phyloP scores from a whole-genome alignment of 495 filamentous ascomycete species.

The Penicillium herquei region DNA sequence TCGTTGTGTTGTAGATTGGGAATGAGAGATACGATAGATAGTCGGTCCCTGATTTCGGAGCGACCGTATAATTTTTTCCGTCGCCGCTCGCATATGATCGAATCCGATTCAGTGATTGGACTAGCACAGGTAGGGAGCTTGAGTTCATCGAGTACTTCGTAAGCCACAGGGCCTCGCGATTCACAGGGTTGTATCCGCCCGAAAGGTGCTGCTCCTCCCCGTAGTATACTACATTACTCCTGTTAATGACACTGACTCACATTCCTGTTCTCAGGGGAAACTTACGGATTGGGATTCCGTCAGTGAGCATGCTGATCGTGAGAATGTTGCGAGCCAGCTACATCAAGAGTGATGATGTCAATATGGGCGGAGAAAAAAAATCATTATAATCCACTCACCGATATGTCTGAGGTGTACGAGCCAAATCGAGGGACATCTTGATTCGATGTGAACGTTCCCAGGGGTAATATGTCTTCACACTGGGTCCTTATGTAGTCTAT shows the following conservation, averaged over 20 bases:
- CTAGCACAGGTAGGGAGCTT: slow-evolving; percentile 57
- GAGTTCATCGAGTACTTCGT: slow-evolving; percentile 56
- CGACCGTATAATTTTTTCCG: slow-evolving; percentile 12
- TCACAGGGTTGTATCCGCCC: slow-evolving; percentile 57
- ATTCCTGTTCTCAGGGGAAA: background rate
- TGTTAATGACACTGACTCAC: slow-evolving; percentile 3
- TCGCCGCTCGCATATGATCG: slow-evolving; percentile 47
- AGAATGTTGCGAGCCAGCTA: slow-evolving; percentile 65
- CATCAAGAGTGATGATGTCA: background rate
- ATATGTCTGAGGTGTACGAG: slow-evolving; percentile 40
- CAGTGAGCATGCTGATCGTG: slow-evolving; percentile 67
- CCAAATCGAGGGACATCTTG: slow-evolving; percentile 68
- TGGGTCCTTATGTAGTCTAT: slow-evolving; percentile 48
- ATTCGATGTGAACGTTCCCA: slow-evolving; percentile 75
- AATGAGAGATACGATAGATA: slow-evolving; percentile 16
- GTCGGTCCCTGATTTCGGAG: slow-evolving; percentile 9
- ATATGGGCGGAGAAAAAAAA: background rate
- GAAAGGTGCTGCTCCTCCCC: slow-evolving; percentile 75
- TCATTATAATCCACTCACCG: slow-evolving; percentile 32
- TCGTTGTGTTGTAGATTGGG: slow-evolving; percentile 15
- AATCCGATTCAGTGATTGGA: slow-evolving; percentile 57
- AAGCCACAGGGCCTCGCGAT: slow-evolving; percentile 76
- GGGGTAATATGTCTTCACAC: slow-evolving; percentile 58
- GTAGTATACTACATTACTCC: slow-evolving; percentile 50
- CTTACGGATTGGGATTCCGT: slow-evolving; percentile 55